Percentiles rank a stretch among this genome's conserved stretches.
Conservation (phyloP, 139 green algal species). For the Auxenochlorella protothecoides region DNA sequence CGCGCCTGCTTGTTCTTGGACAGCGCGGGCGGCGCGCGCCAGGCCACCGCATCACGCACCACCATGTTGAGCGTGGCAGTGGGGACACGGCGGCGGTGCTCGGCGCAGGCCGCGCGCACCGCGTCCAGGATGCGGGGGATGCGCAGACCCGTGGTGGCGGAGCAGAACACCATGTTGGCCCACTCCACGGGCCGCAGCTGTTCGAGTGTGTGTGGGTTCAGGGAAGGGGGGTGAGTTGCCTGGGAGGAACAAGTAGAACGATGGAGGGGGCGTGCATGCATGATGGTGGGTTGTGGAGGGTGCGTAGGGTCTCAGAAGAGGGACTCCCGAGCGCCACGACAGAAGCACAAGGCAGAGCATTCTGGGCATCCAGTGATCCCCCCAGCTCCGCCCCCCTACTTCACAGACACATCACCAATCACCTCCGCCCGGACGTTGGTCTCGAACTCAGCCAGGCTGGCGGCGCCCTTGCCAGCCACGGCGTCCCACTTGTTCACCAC, state of each 20-base stretch:
- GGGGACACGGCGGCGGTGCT: conserved; percentile 75
- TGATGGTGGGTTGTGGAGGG: not conserved
- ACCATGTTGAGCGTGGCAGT: conserved; percentile 95
- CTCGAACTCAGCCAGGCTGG: conserved; percentile 35
- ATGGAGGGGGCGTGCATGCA: not conserved
- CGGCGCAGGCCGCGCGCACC: conserved; percentile 46
- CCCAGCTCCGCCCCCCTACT: too few species aligned
- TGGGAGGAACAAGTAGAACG: too few species aligned
- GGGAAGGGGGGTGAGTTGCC: too few species aligned
- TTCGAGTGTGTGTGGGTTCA: not conserved
- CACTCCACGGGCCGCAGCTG: conserved; percentile 78
- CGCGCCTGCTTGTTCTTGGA: conserved; percentile 41
- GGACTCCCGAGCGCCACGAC: too few species aligned
- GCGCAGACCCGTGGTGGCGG: conserved; percentile 56
- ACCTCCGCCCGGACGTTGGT: conserved; percentile 19
- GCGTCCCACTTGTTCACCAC: conserved; percentile 98
- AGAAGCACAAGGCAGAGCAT: too few species aligned
- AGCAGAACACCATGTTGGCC: conserved; percentile 85
- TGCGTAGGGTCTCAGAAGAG: too few species aligned
- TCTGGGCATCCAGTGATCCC: too few species aligned
- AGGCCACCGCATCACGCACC: conserved; percentile 53
- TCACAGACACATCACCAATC: not conserved
- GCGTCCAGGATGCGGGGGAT: conserved; percentile 71
- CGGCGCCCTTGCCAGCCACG: conserved; percentile 45
- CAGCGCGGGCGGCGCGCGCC: conserved; percentile 54